Evolutionary conservation across 2,329 filamentous ascomycete species (phyloP).

Genomic region (Microcyclospora tardicrescens): DNA sequence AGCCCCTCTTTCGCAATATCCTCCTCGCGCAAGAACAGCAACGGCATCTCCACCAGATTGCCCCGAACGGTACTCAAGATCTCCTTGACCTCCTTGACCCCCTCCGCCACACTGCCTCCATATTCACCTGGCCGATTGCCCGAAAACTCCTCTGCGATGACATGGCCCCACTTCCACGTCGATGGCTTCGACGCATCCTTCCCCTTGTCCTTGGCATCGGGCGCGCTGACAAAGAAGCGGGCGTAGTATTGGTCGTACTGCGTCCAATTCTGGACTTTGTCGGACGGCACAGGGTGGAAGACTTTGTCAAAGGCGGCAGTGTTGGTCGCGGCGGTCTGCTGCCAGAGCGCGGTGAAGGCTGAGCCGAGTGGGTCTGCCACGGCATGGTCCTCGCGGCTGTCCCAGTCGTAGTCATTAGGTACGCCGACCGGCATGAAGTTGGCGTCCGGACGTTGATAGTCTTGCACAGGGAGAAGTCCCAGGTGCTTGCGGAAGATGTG

Average conservation of each 20-base stretch:
- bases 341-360: conserved; percentile 61
- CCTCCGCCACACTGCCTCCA: conserved; percentile 13
- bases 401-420: conserved; percentile 41
- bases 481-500: conserved; percentile 87
- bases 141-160: conserved; percentile 46
- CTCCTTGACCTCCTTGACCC: conserved; percentile 42
- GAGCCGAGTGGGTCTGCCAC: conserved; percentile 62
- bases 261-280: conserved; percentile 56
- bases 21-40: conserved; percentile 71
- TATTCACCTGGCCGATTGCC: conserved; percentile 18
- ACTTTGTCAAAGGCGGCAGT: conserved; percentile 68
- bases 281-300: conserved; percentile 67
- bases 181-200: conserved; percentile 32
- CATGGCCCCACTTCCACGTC: conserved; percentile 73
- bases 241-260: conserved; percentile 62
- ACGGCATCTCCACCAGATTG: conserved; percentile 68
- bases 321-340: conserved; percentile 57
- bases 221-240: conserved; percentile 40
- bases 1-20: conserved; percentile 79
- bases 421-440: conserved; percentile 47
- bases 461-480: conserved; percentile 64
- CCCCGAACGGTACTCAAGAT: conserved; percentile 58
- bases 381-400: conserved; percentile 34
- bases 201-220: conserved; percentile 30
- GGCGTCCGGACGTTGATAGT: conserved; percentile 45